Conservation (phyloP, 2,329 filamentous ascomycete genomes). For the Scytalidium lignicola region DNA sequence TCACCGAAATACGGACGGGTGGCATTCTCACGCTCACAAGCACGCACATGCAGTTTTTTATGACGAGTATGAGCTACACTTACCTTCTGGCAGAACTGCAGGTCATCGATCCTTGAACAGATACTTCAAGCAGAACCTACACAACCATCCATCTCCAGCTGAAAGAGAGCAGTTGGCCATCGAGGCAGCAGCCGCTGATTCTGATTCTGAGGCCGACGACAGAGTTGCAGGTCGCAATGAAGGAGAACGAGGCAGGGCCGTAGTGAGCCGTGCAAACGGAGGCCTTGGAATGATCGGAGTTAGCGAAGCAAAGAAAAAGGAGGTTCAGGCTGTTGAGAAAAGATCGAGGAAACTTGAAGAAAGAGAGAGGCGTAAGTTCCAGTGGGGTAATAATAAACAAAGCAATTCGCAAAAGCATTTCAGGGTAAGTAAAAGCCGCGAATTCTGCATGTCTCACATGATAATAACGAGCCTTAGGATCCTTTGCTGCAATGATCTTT, state of each 20-base stretch:
- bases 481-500: constrained; percentile 27
- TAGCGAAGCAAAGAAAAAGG: constrained; percentile 67
- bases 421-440: constrained; percentile 41
- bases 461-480: constrained; percentile 25
- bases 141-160: constrained; percentile 72
- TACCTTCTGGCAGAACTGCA: constrained; percentile 83
- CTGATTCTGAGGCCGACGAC: constrained; percentile 35
- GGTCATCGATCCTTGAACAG: constrained; percentile 82
- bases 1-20: constrained; percentile 71
- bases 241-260: constrained; percentile 43
- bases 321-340: constrained; percentile 62
- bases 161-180: constrained; percentile 69
- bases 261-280: constrained; percentile 66
- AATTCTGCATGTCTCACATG: neutral
- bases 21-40: constrained; percentile 78
- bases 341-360: constrained; percentile 62
- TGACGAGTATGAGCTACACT: constrained; percentile 88
- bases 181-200: constrained; percentile 40
- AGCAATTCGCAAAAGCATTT: constrained; percentile 65
- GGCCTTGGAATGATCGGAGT: constrained; percentile 73
- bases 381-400: constrained; percentile 67
- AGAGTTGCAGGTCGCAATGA: constrained; percentile 32
- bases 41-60: constrained; percentile 72
- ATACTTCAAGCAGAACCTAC: constrained; percentile 91
- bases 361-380: constrained; percentile 55